Evolutionary conservation across 176 grass and related monocot species (phyloP).

Genomic region (Puya raimondii): DNA sequence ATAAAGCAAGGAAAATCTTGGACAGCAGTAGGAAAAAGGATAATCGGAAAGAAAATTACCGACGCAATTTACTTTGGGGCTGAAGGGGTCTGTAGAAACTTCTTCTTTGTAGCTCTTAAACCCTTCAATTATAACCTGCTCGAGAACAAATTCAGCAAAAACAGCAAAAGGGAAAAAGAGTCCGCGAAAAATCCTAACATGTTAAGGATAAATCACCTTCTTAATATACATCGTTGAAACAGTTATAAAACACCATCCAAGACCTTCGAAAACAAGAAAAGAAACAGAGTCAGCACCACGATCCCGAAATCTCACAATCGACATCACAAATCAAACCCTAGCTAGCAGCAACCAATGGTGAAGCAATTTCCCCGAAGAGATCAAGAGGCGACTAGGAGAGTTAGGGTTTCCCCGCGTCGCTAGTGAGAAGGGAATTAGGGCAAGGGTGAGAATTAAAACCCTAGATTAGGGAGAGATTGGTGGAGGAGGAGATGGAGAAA

Average conservation of each 20-base stretch:
- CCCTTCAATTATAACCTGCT: constrained; percentile 87
- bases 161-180: background rate
- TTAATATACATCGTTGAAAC: constrained; percentile 69
- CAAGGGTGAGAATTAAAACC: too few species aligned
- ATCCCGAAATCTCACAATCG: background rate
- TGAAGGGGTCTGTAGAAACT: constrained; percentile 84
- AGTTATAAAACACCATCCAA: constrained; percentile 11
- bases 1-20: background rate
- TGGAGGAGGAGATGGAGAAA: too few species aligned
- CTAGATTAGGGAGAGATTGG: too few species aligned
- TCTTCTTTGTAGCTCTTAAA: constrained; percentile 99
- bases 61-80: constrained; percentile 94
- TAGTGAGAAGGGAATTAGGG: background rate
- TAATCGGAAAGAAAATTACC: constrained; percentile 38
- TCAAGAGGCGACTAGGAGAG: background rate
- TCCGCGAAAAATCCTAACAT: background rate
- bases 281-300: background rate
- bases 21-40: background rate
- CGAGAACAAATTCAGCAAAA: constrained; percentile 1
- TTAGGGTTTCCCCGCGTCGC: background rate
- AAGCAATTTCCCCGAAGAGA: background rate
- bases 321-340: background rate
- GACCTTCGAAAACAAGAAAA: background rate
- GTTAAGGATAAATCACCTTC: constrained; percentile 36
- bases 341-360: background rate